Conservation (phyloP, 2,329 filamentous ascomycete species). For the Ascochyta rabiei region DNA sequence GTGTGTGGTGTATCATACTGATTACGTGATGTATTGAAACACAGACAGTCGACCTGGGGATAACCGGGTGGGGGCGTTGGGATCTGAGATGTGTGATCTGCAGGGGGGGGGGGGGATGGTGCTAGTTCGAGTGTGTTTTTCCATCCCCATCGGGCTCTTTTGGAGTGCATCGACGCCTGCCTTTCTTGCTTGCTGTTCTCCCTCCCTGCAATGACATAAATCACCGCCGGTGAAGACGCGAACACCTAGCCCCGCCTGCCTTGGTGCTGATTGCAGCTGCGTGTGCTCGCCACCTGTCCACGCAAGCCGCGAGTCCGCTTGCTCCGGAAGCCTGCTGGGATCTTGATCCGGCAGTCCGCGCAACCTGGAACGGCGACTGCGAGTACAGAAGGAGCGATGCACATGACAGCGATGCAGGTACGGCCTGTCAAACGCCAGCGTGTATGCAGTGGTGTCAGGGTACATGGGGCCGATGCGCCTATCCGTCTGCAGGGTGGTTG, state of each 20-base stretch:
- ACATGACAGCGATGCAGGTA: neutral
- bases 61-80: no score
- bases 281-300: neutral
- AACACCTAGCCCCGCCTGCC: neutral
- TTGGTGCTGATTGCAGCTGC: neutral
- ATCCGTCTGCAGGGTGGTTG: neutral
- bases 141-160: no score
- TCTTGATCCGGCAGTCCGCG: slow-evolving; percentile 1
- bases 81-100: no score
- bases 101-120: no score
- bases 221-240: neutral
- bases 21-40: neutral
- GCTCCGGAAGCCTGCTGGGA: neutral
- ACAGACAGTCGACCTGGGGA: no score
- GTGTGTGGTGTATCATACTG: no score
- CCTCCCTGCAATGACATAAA: no score
- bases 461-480: neutral
- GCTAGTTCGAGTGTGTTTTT: no score
- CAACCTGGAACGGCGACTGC: neutral
- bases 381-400: neutral
- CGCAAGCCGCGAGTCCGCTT: slow-evolving; percentile 3
- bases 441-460: neutral
- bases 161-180: neutral
- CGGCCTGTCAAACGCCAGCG: slow-evolving; percentile 1
- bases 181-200: neutral